These are phyloP conservation scores for Talaromyces sp. DNA, from an alignment of 2,329 filamentous ascomycete genomes.

Conservation along the genomic window DNA sequence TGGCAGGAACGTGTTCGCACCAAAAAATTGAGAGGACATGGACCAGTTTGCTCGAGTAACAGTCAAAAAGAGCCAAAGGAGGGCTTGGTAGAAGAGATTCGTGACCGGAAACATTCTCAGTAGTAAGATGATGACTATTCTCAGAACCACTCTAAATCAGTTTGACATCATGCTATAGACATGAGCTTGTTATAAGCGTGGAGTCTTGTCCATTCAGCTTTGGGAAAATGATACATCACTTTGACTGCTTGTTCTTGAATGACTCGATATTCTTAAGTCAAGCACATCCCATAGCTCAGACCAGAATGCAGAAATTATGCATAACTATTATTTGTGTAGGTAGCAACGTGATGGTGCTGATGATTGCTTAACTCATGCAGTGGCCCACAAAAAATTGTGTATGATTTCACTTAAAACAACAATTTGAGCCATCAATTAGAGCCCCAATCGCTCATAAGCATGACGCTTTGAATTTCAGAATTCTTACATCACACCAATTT, in stretches of 20 bases:
- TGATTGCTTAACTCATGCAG: neutral
- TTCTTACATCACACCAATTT: neutral
- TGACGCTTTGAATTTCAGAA: neutral
- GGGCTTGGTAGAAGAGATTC: neutral
- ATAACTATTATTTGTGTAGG: neutral
- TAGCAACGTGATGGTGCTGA: neutral
- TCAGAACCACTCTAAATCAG: neutral
- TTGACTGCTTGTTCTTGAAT: neutral
- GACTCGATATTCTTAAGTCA: neutral
- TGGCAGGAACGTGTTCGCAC: neutral
- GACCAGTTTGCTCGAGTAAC: neutral
- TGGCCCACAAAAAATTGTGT: neutral
- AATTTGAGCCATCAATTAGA: neutral
- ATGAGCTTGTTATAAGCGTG: neutral
- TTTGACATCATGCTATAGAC: neutral
- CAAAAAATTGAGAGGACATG: slow-evolving; percentile 7
- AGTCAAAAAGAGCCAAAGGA: too few relatives aligned
- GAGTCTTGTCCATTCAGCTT: neutral
- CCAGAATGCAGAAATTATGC: neutral
- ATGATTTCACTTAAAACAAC: neutral
- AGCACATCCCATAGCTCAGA: neutral
- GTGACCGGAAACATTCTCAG: neutral
- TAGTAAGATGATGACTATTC: neutral
- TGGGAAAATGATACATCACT: neutral
- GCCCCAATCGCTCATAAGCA: neutral